Percentiles rank a stretch among this genome's conserved stretches.
phyloP scores from a whole-genome alignment of 768 basidiomycete genomes.

The Harrya chromipes region DNA sequence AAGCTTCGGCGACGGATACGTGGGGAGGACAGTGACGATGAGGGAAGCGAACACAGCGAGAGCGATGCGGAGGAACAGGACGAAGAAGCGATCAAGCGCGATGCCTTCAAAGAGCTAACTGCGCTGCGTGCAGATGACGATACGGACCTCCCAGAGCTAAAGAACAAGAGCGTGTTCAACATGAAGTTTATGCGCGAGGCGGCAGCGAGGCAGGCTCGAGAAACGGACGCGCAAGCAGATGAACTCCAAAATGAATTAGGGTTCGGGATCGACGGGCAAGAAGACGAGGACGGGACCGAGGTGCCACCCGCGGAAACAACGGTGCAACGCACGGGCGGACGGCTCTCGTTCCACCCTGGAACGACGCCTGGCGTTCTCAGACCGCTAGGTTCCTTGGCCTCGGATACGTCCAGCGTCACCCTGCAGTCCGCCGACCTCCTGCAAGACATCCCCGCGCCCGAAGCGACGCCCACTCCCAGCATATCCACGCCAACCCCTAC shows the following conservation, averaged over 20 bases:
- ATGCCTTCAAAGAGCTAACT: constrained; percentile 77
- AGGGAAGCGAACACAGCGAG: constrained; percentile 46
- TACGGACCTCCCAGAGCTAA: constrained; percentile 20
- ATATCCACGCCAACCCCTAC: constrained; percentile 17
- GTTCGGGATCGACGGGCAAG: constrained; percentile 33
- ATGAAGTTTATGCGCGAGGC: constrained; percentile 99
- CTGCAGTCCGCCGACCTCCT: constrained; percentile 56
- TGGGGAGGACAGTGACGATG: constrained; percentile 59
- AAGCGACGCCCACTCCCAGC: constrained; percentile 9
- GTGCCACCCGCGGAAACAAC: constrained; percentile 32
- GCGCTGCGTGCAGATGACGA: constrained; percentile 42
- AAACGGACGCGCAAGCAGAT: constrained; percentile 60
- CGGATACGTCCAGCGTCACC: constrained; percentile 68
- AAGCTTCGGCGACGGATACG: constrained; percentile 72
- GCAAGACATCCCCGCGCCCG: constrained; percentile 27
- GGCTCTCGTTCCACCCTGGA: constrained; percentile 61
- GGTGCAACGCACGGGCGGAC: constrained; percentile 62
- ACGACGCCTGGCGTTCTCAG: constrained; percentile 17
- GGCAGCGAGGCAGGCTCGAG: constrained; percentile 58
- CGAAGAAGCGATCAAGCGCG: constrained; percentile 51
- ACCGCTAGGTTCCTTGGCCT: constrained; percentile 34
- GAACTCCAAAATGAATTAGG: constrained; percentile 74
- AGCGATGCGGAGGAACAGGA: constrained; percentile 39
- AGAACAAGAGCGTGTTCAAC: constrained; percentile 73
- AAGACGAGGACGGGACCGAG: constrained; percentile 31